These are phyloP conservation scores for Flaveria bidentis DNA, from an alignment of 129 eudicot species.

Conservation along the genomic window DNA sequence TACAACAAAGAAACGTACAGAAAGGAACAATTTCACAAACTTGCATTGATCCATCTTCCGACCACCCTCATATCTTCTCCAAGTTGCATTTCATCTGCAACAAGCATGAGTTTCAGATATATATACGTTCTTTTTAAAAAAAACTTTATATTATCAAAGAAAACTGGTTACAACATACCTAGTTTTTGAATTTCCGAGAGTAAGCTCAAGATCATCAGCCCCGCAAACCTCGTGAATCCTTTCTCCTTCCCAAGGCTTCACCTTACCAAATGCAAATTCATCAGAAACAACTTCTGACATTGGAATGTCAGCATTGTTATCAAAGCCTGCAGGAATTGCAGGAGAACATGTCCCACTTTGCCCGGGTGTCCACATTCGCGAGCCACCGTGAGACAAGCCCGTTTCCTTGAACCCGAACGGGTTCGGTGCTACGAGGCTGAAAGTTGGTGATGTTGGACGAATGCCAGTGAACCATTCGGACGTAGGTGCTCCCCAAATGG, in stretches of 20 bases:
- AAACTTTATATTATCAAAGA: not conserved
- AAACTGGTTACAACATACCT: conserved; percentile 33
- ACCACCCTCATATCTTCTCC: conserved; percentile 18
- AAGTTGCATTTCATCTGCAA: conserved; percentile 28
- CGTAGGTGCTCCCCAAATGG: conserved; percentile 48
- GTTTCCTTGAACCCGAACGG: conserved; percentile 63
- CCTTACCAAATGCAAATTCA: conserved; percentile 82
- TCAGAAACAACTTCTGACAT: conserved; percentile 56
- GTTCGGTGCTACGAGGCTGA: conserved; percentile 66
- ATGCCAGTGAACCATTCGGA: conserved; percentile 57
- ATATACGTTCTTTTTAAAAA: not conserved
- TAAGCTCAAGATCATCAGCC: conserved; percentile 84
- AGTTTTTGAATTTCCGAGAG: conserved; percentile 69
- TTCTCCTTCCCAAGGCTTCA: conserved; percentile 96
- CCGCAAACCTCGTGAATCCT: conserved; percentile 76
- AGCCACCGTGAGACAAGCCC: conserved; percentile 41
- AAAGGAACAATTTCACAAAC: conserved; percentile 20
- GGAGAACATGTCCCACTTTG: conserved; percentile 92
- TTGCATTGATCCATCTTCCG: conserved; percentile 24
- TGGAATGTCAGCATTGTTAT: conserved; percentile 55
- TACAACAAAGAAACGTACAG: conserved; percentile 22
- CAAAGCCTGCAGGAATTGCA: conserved; percentile 55
- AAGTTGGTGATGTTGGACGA: conserved; percentile 82
- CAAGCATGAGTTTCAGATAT: not conserved
- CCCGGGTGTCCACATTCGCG: conserved; percentile 70